phyloP scores from a whole-genome alignment of 768 basidiomycete species.

The Boletus vermiculosoides region DNA sequence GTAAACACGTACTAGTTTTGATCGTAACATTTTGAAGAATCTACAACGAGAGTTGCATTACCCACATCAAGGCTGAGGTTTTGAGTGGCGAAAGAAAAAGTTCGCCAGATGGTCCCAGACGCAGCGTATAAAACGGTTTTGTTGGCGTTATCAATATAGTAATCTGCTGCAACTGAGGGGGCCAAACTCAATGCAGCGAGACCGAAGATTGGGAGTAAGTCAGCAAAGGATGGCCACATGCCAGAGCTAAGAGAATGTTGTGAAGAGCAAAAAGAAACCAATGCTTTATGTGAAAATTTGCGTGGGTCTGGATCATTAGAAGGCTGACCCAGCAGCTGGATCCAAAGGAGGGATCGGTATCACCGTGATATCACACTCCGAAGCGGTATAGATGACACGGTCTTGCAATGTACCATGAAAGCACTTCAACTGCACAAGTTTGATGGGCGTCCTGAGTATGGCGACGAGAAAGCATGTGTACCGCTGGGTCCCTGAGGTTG shows the following conservation, averaged over 20 bases:
- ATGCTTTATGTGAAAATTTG: not conserved
- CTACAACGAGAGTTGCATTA: not conserved
- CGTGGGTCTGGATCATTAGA: not conserved
- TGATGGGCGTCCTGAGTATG: too few species aligned
- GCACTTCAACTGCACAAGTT: too few species aligned
- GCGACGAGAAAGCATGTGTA: too few species aligned
- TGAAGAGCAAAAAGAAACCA: not conserved
- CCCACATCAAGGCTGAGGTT: not conserved
- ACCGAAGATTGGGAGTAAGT: not conserved
- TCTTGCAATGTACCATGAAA: too few species aligned
- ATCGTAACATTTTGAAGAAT: constrained; percentile 16
- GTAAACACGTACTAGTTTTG: constrained; percentile 12
- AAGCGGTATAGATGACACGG: too few species aligned
- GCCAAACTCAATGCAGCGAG: not conserved
- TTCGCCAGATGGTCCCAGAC: not conserved
- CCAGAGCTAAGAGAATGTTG: too few species aligned
- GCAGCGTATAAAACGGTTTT: constrained; percentile 2
- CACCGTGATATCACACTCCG: too few species aligned
- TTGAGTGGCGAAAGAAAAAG: constrained; percentile 3
- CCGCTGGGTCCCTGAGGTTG: too few species aligned
- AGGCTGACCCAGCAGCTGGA: too few species aligned
- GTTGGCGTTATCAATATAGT: constrained; percentile 16
- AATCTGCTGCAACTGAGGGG: constrained; percentile 5
- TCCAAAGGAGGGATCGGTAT: too few species aligned
- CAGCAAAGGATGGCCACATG: not conserved